Percentiles rank a stretch among this genome's conserved stretches.
Conservation (phyloP, 1,139 yeast genomes). For the Diutina mesorugosa region DNA sequence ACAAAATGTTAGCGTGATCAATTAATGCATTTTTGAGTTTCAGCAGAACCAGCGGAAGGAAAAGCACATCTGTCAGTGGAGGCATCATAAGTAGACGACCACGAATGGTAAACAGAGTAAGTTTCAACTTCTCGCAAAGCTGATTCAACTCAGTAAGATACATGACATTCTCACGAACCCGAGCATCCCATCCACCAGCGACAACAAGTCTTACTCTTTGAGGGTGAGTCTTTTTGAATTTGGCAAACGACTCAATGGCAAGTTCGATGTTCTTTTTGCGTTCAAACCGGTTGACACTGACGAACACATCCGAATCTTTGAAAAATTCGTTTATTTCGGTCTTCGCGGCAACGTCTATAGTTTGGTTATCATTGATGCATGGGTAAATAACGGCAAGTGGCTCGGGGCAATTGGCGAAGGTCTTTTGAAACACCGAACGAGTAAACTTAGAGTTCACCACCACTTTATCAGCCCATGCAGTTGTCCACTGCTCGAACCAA, state of each 20-base stretch:
- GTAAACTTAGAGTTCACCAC: conserved; percentile 88
- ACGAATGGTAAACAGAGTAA: conserved; percentile 36
- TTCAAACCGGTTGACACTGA: conserved; percentile 84
- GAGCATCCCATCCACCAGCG: conserved; percentile 86
- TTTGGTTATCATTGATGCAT: conserved; percentile 45
- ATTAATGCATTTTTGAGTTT: conserved; percentile 54
- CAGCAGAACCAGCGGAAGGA: conserved; percentile 70
- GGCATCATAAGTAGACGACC: conserved; percentile 29
- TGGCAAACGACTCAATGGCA: conserved; percentile 56
- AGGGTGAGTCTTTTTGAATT: conserved; percentile 14
- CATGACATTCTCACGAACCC: conserved; percentile 65
- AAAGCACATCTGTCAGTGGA: conserved; percentile 41
- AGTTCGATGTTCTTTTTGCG: conserved; percentile 69
- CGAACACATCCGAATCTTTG: conserved; percentile 27
- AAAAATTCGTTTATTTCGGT: conserved; percentile 23
- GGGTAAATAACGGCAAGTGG: conserved; percentile 77
- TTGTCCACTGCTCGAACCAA: conserved; percentile 65
- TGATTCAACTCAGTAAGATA: conserved; percentile 50
- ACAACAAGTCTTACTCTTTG: conserved; percentile 20
- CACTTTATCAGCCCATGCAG: conserved; percentile 61
- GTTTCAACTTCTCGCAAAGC: conserved; percentile 30
- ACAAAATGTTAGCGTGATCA: conserved; percentile 40
- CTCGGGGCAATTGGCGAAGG: conserved; percentile 36
- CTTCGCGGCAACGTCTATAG: conserved; percentile 11
- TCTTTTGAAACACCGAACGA: conserved; percentile 46